Conservation (phyloP, 2,329 filamentous ascomycete species). For the Sporothrix globosa region DNA sequence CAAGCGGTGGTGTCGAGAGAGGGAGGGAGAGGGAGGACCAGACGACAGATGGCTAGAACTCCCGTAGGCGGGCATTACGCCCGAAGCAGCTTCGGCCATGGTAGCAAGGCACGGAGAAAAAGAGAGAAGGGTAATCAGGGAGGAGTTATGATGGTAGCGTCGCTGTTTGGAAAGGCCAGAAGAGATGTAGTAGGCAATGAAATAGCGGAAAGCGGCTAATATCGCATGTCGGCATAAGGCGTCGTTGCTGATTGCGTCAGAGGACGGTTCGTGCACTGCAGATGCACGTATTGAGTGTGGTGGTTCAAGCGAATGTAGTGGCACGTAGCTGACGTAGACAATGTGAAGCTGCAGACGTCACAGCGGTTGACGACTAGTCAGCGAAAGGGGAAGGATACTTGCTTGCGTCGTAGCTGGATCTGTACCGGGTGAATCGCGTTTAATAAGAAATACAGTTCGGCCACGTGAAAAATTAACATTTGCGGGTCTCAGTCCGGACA, state of each 20-base stretch:
- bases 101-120: neutral
- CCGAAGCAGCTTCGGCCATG: slow-evolving; percentile 29
- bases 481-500: slow-evolving; percentile 3
- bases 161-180: neutral
- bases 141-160: neutral
- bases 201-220: neutral
- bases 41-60: slow-evolving; percentile 37
- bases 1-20: slow-evolving; percentile 33
- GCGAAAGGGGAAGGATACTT: neutral
- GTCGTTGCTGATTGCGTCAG: slow-evolving; percentile 14
- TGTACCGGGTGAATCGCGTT: too few species aligned
- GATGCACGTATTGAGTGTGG: neutral
- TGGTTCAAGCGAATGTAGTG: neutral
- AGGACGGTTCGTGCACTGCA: slow-evolving; percentile 10
- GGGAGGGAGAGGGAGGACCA: slow-evolving; percentile 42
- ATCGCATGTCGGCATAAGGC: neutral
- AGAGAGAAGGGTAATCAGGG: neutral
- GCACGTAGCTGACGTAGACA: neutral
- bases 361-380: neutral
- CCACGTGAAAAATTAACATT: slow-evolving; percentile 23
- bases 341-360: neutral
- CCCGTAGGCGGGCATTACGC: neutral
- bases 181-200: neutral
- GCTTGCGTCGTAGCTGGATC: neutral
- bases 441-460: neutral